Evolutionary conservation across 257 asterid genomes (phyloP), one percentile per base, ranked within the genome.

Genomic region (Lycium barbarum): DNA sequence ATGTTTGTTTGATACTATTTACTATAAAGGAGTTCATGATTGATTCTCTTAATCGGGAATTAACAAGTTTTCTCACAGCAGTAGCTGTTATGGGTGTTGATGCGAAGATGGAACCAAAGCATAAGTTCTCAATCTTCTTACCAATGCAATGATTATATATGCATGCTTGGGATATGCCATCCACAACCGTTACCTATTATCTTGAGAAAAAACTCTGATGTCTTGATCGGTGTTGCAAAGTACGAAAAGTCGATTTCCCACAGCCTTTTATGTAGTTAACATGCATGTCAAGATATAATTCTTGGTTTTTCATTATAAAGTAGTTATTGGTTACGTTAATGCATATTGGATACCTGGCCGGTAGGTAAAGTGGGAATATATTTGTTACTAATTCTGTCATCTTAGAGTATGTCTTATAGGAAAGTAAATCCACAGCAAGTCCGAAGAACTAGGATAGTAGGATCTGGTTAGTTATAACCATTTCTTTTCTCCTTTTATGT

Each of bases 21-120:
- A 40, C 78, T 17, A 70, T 40, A 70, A 40, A 70, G 15, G 33
- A 70, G 54, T 70, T 70, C 79, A 70, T 70, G 54, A 40, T 70
- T 70, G 54, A 70, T 70, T 70, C 79, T 70, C 8, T 70, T 36
- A 70, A 70, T 40, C 0, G 0, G 33, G 3, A 6, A 38, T 70
- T 70, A 40, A 26, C 79, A 70, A 70, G 35, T 38, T 36, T 35
- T 36, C 49, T 36, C 76, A 7, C 6, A 35, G 43, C 36, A 6
- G 51, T 67, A 67, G 35, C 76, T 36, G 51, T 67, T 67, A 36
- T 68, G 7, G 47, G 13, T 36, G 51, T 14, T 14, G 51, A 68
- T 68, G 13, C 22, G 1, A 36, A 13, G 49, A 36, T 14, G 76
- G 76, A 68, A 49, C 51, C 76, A 68, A 68, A 36, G 4, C 0